Base-by-base conservation (phyloP, 1,284 basidiomycete genomes). In the Trichosporon inkin region DNA sequence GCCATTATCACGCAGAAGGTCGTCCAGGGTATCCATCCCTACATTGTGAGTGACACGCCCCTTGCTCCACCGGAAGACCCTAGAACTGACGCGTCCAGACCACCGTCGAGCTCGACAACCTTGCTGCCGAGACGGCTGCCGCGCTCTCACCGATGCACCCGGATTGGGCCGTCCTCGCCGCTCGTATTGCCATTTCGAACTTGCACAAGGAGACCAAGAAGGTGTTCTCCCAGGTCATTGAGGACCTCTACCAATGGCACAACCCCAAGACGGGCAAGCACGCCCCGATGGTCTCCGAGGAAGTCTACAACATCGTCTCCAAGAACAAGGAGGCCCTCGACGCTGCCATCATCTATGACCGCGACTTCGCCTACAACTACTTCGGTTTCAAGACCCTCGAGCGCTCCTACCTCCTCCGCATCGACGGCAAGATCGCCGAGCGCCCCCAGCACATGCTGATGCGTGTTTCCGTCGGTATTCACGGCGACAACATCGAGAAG, bases 311-410 rank as follows among this genome's bases (percentile, higher is more conserved):
- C 20, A 79, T 90, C 56, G 86, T 99, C 57, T 86, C 85, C 80
- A 85, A 85, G 55, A 88, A 99, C 77, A 89, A 90, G 62, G 87
- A 89, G 55, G 79, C 81, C 19, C 84, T 99, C 49, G 93, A 99
- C 77, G 92, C 90, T 24, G 90, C 94, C 19, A 90, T 99, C 79
- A 95, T 99, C 76, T 98, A 96, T 79, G 89, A 96, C 74, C 92
- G 96, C 55, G 95, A 99, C 80, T 99, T 99, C 82, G 90, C 86
- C 78, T 98, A 97, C 81, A 93, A 94, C 79, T 95, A 82, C 70
- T 99, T 99, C 72, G 95, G 95, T 24, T 99, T 99, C 86, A 99
- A 99, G 81, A 99, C 96, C 1, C 87, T 99, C 35, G 96, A 99
- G 81, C 89, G 96, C 38, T 98, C 95, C 4, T 99, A 99, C 79